Conservation (phyloP, 2,329 filamentous ascomycete species). For the Lachnellula suecica region DNA sequence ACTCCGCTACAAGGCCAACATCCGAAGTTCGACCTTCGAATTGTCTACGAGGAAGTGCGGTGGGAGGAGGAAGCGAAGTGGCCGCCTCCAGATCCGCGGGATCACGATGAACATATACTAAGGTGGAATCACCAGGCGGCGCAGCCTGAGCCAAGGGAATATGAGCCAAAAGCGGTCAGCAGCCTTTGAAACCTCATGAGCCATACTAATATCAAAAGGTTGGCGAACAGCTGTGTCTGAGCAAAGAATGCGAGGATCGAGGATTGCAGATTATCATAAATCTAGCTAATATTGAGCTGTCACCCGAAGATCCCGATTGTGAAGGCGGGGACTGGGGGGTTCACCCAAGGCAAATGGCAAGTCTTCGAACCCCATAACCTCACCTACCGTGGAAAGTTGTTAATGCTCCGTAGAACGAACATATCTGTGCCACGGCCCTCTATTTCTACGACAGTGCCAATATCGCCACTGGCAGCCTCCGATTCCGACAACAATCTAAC, state of each 20-base stretch:
- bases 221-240: constrained; percentile 1
- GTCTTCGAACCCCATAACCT: neutral
- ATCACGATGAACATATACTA: neutral
- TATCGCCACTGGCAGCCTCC: constrained; percentile 41
- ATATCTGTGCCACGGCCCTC: constrained; percentile 52
- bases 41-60: constrained; percentile 13
- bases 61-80: constrained; percentile 19
- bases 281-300: constrained; percentile 57
- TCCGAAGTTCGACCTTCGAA: neutral
- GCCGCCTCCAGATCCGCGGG: neutral
- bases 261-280: constrained; percentile 65
- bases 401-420: constrained; percentile 42
- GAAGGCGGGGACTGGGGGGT: constrained; percentile 48
- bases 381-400: neutral
- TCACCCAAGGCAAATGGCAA: constrained; percentile 17
- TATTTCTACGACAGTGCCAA: constrained; percentile 52
- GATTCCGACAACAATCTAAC: constrained; percentile 39
- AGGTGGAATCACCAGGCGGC: neutral
- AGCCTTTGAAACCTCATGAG: neutral
- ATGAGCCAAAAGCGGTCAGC: neutral
- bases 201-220: neutral
- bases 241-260: constrained; percentile 10
- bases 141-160: constrained; percentile 14
- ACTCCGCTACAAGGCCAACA: constrained; percentile 1
- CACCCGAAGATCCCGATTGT: constrained; percentile 52